A percentile compares a stretch with the other conserved stretches of the same genome.
Evolutionary conservation across 441 rosid genomes (phyloP).

Genomic region (Biscutella laevigata): DNA sequence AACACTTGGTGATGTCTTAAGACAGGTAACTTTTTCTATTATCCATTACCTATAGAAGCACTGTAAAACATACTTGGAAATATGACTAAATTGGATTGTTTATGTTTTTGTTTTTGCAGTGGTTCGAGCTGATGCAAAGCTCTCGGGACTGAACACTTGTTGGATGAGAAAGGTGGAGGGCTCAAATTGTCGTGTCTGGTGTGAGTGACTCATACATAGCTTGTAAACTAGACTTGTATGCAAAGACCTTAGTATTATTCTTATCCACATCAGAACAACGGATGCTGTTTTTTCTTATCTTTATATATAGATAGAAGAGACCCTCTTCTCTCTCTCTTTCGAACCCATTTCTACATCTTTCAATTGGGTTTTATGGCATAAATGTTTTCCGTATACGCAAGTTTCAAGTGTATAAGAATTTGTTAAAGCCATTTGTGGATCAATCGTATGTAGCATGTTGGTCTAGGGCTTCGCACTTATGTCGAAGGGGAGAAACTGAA

Average conservation of each 20-base stretch:
- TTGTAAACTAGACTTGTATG: constrained; percentile 1
- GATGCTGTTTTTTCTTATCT: background rate
- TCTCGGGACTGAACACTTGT: constrained; percentile 42
- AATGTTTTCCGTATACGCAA: too few species aligned
- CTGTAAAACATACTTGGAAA: background rate
- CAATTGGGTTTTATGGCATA: too few species aligned
- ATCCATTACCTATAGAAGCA: background rate
- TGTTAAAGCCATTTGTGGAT: too few species aligned
- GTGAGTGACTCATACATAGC: background rate
- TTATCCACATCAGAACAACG: constrained; percentile 1
- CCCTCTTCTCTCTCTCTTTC: constrained; percentile 7
- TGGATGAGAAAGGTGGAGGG: constrained; percentile 15
- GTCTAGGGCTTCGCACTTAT: too few species aligned
- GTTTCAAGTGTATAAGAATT: too few species aligned
- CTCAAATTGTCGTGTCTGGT: too few species aligned
- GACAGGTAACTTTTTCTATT: constrained; percentile 59
- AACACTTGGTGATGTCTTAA: constrained; percentile 75
- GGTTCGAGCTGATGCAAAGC: constrained; percentile 93
- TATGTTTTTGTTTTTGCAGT: constrained; percentile 36
- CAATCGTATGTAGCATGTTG: too few species aligned
- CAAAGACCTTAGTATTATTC: background rate
- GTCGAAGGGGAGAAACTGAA: too few species aligned
- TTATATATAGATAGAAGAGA: background rate
- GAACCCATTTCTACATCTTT: background rate
- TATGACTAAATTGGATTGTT: background rate